A percentile compares a stretch with the other conserved stretches of the same genome.
phyloP scores from a whole-genome alignment of 78 protist genomes.

The Speleostelium caveatum region DNA sequence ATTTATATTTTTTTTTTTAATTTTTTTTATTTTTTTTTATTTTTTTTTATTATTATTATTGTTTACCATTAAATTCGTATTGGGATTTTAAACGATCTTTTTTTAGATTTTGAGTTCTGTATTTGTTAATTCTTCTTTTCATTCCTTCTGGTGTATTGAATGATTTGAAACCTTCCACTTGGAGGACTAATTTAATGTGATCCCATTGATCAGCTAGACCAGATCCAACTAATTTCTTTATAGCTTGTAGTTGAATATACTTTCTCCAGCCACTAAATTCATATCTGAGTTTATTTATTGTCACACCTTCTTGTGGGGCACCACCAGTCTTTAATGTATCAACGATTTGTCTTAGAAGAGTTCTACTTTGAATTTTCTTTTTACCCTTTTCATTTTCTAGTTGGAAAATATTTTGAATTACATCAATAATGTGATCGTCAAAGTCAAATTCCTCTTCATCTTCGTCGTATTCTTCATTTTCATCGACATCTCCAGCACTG shows the following conservation, averaged over 20 bases:
- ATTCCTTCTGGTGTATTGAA: too few relatives aligned
- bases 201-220: conserved; percentile 43
- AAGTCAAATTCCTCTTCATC: conserved; percentile 18
- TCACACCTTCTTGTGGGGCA: conserved; percentile 34
- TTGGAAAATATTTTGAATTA: conserved; percentile 15
- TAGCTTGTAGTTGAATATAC: conserved; percentile 44
- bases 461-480: conserved; percentile 9
- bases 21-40: too few relatives aligned
- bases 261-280: conserved; percentile 65
- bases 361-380: conserved; percentile 27
- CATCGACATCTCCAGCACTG: neutral
- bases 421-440: conserved; percentile 47
- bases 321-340: conserved; percentile 57
- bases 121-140: too few relatives aligned
- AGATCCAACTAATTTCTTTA: conserved; percentile 20
- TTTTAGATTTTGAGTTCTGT: conserved; percentile 15
- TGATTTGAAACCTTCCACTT: neutral
- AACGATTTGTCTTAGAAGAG: conserved; percentile 18
- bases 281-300: neutral
- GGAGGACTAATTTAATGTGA: neutral
- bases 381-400: conserved; percentile 38
- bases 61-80: conserved; percentile 24
- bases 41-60: too few relatives aligned
- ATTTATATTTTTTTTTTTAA: too few relatives aligned
- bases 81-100: conserved; percentile 19